Conservation (phyloP, 2,329 filamentous ascomycete genomes). For the Hymenotorrendiella dingleyae region DNA sequence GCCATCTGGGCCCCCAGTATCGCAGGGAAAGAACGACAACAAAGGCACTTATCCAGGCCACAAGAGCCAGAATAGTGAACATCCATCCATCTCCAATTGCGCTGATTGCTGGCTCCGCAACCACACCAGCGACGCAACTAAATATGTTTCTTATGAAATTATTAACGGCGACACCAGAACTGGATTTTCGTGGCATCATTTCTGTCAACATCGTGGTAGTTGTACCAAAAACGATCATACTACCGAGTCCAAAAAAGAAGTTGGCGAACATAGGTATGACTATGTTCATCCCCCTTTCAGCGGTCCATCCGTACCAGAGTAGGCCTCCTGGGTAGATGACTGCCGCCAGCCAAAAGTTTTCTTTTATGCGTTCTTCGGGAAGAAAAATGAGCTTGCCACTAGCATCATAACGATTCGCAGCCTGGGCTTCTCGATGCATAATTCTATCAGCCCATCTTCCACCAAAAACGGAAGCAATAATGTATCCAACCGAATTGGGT, state of each 20-base stretch:
- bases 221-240: conserved; percentile 54
- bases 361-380: conserved; percentile 76
- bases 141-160: conserved; percentile 79
- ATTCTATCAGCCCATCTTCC: conserved; percentile 76
- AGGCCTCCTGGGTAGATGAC: conserved; percentile 64
- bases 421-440: conserved; percentile 71
- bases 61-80: conserved; percentile 55
- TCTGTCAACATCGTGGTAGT: conserved; percentile 77
- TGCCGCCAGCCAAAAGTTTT: conserved; percentile 74
- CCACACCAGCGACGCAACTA: conserved; percentile 62
- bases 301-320: conserved; percentile 73
- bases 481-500: conserved; percentile 68
- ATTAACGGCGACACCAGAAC: conserved; percentile 70
- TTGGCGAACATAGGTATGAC: conserved; percentile 6
- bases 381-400: conserved; percentile 60
- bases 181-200: conserved; percentile 68
- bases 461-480: conserved; percentile 61
- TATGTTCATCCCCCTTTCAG: conserved; percentile 46
- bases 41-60: conserved; percentile 52
- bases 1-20: conserved; percentile 57
- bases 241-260: conserved; percentile 50
- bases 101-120: conserved; percentile 64
- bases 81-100: conserved; percentile 72
- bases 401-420: conserved; percentile 61
- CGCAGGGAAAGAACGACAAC: conserved; percentile 55